Percentiles rank a stretch among this genome's conserved stretches.
These are phyloP conservation scores for Beverwykella pulmonaria DNA, from an alignment of 495 filamentous ascomycete genomes.

Conservation along the genomic window DNA sequence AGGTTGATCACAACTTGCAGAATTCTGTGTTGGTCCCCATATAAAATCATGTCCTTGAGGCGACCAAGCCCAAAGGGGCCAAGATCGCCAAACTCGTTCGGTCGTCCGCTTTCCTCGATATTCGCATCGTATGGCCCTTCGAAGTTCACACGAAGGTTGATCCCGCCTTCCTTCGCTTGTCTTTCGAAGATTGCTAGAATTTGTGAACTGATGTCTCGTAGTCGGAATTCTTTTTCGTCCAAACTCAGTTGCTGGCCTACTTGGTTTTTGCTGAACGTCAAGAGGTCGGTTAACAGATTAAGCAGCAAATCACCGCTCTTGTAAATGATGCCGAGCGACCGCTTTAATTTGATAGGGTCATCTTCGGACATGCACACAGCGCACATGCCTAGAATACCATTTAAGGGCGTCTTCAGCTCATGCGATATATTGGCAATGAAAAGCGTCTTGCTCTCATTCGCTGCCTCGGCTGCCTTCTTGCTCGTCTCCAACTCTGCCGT, in stretches of 20 bases:
- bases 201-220: constrained; percentile 78
- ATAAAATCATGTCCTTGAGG: constrained; percentile 74
- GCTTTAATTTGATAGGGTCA: constrained; percentile 72
- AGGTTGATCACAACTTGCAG: constrained; percentile 90
- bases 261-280: constrained; percentile 90
- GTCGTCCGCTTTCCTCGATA: constrained; percentile 35
- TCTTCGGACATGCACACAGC: constrained; percentile 90
- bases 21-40: constrained; percentile 90
- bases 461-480: constrained; percentile 87
- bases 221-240: constrained; percentile 81
- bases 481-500: constrained; percentile 83
- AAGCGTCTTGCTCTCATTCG: constrained; percentile 91
- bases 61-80: constrained; percentile 64
- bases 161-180: constrained; percentile 76
- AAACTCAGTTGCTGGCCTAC: constrained; percentile 76
- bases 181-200: constrained; percentile 84
- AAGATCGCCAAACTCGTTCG: constrained; percentile 43
- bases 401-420: constrained; percentile 88
- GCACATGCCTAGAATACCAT: constrained; percentile 92
- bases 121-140: constrained; percentile 56
- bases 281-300: constrained; percentile 84
- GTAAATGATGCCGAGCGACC: constrained; percentile 81
- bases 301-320: constrained; percentile 86
- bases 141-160: constrained; percentile 71
- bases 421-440: constrained; percentile 97